Base-by-base conservation (phyloP, 768 basidiomycete species). In the Sporobolomyces phaffii region DNA sequence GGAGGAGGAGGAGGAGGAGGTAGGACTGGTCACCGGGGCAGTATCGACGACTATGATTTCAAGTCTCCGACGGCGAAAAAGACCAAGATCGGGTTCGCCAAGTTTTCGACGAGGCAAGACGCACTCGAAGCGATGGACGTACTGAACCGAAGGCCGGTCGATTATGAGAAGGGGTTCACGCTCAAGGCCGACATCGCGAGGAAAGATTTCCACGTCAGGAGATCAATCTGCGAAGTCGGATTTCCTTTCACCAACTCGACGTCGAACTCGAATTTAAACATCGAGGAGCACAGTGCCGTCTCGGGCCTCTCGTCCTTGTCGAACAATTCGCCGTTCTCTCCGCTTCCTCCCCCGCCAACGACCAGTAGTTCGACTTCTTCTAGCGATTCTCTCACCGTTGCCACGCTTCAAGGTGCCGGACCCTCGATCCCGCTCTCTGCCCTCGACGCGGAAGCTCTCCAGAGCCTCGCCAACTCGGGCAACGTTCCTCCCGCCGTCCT, bases 151-250 rank as follows among this genome's bases (percentile, higher is more conserved):
- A 82, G 87, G 59, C 83, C 90, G 62, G 89, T 98, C 40, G 96
- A 98, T 74, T 85, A 89, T 36, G 89, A 97, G 78, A 91, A 91
- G 74, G 91, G 91, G 18, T 86, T 90, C 1, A 87, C 92, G 3
- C 78, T 99, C 43, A 98, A 97, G 78, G 96, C 94, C 26, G 96
- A 98, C 79, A 97, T 99, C 93, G 96, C 96, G 24, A 98, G 98
- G 85, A 99, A 99, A 84, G 98, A 99, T 75, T 78, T 99, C 43
- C 94, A 99, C 75, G 94, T 92, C 24, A 96, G 94, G 80, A 82
- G 90, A 33, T 34, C 20, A n/a, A n/a, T n/a, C n/a, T n/a, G n/a
- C n/a, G 24, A 41, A 18, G 22, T 43, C 89, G 89, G 3, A 86
- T 91, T n/a, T 84, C 85, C 8, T 34, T 5, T 40, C 54, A 58